A percentile compares a stretch with the other conserved stretches of the same genome.
Conservation (phyloP, 768 basidiomycete species). For the Suillus tomentosus region DNA sequence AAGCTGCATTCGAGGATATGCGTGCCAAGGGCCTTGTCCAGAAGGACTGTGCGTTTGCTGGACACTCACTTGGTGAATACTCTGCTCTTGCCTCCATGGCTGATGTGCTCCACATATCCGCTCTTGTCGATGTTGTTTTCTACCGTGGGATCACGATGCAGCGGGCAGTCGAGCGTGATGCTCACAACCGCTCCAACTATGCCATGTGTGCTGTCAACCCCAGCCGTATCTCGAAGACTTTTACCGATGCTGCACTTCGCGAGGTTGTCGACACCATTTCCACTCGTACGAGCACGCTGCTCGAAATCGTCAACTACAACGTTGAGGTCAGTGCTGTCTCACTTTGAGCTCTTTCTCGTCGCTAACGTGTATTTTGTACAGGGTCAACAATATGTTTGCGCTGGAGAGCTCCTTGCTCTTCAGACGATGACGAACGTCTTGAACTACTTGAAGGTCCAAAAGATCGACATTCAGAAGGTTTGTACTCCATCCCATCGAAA, state of each 20-base stretch:
- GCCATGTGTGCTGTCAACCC: conserved; percentile 99
- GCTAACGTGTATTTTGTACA: conserved; percentile 35
- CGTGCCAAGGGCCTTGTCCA: conserved; percentile 95
- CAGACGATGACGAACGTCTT: conserved; percentile 95
- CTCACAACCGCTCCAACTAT: conserved; percentile 91
- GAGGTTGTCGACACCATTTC: conserved; percentile 95
- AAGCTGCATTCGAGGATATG: conserved; percentile 98
- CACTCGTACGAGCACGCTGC: conserved; percentile 69
- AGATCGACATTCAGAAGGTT: conserved; percentile 90
- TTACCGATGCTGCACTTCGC: conserved; percentile 93
- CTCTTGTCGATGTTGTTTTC: conserved; percentile 97
- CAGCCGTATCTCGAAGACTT: conserved; percentile 89
- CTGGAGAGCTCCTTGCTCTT: conserved; percentile 91
- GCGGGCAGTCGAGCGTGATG: conserved; percentile 95
- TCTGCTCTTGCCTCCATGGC: conserved; percentile 98
- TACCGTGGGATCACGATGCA: conserved; percentile 99
- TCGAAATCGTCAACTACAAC: conserved; percentile 99
- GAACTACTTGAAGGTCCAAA: conserved; percentile 95
- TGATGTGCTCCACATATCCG: conserved; percentile 92
- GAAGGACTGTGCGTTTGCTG: conserved; percentile 89
- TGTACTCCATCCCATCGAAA: conserved; percentile 5
- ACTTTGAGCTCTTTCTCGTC: background rate
- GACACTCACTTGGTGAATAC: conserved; percentile 98
- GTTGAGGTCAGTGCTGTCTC: conserved; percentile 62
- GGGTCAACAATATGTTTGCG: conserved; percentile 99